Conservation (phyloP, 148 eudicot genomes). For the Linanthus parryae region DNA sequence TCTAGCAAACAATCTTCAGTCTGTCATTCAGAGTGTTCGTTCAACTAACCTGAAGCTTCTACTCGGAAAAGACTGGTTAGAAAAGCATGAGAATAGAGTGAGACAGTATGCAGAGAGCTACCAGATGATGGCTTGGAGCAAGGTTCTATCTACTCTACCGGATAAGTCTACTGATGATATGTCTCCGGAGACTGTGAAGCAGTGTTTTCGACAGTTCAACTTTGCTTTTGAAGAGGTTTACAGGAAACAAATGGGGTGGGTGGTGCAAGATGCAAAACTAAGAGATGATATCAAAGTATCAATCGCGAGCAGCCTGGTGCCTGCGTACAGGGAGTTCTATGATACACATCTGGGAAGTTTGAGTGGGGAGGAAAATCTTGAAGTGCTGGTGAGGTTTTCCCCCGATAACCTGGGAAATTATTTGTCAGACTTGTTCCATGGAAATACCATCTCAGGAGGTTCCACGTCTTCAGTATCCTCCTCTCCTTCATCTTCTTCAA, state of each 20-base stretch:
- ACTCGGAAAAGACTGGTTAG: conserved; percentile 22
- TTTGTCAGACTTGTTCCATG: conserved; percentile 28
- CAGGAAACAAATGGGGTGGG: conserved; percentile 24
- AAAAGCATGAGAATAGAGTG: conserved; percentile 19
- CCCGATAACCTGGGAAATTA: conserved; percentile 30
- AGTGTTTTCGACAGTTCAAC: conserved; percentile 16
- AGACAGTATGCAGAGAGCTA: conserved; percentile 16
- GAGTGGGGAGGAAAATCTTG: conserved; percentile 12
- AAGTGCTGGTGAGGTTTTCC: conserved; percentile 20
- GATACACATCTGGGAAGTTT: conserved; percentile 11
- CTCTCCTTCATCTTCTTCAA: too few species aligned
- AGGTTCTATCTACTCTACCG: conserved; percentile 12
- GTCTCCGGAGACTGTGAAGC: conserved; percentile 8
- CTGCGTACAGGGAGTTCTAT: conserved; percentile 21
- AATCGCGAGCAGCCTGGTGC: conserved; percentile 22
- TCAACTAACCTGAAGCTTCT: conserved; percentile 12
- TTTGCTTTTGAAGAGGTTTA: conserved; percentile 20
- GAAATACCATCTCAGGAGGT: conserved; percentile 4
- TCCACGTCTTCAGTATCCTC: not conserved
- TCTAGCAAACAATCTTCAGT: conserved; percentile 29
- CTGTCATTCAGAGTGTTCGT: conserved; percentile 14
- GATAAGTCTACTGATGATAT: not conserved
- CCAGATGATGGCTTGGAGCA: conserved; percentile 20
- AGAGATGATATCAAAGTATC: conserved; percentile 31
- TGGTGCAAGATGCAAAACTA: conserved; percentile 18